Base-by-base conservation (phyloP, 163 green algal genomes). In the Volvox carteri region DNA sequence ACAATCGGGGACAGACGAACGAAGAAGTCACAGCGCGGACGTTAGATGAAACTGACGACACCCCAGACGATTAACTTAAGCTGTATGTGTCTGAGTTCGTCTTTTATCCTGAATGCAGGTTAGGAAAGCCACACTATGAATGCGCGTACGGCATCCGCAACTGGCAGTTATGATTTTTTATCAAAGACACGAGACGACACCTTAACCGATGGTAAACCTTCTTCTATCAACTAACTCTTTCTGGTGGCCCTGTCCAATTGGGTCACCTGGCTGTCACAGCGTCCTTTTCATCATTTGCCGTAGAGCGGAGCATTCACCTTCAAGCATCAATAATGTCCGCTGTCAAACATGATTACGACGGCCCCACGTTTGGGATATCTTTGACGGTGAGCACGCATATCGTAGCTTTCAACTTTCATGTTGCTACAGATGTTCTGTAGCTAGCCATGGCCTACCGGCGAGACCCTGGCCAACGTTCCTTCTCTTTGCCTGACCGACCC, bases 161-260 rank as follows among this genome's bases (percentile, higher is more conserved):
- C 54, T 65, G 54, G 54, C 54, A 65, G 25, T 19, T 65, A 5
- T 19, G 25, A 19, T 30, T 30, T 23, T 23, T 30, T 65, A 23
- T 30, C 54, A 65, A 30, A 30, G 54, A 19, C 25, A 65, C 54
- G 54, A 65, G 54, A 23, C 2, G 19, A 11, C 19, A 19, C 54
- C 25, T 30, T 30, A 30, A 30, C 5, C 54, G 28, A 30, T 30
- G 25, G 54, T 65, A 65, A 65, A 65, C 7, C 54, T 30, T 30
- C 54, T 23, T 65, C 11, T 76, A 30, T 50, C 67, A 48, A 76
- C 70, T 80, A 65, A 28, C 44, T 44, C 5, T 62, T 28, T 42
- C 44, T 44, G 73, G 75, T 84, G 75, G 68, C 75, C 75, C 75
- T 84, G 75, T 84, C 75, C 48, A 72, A 30, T 84, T 84, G 75